phyloP scores from a whole-genome alignment of 2,329 filamentous ascomycete species.

The Didymella exigua region DNA sequence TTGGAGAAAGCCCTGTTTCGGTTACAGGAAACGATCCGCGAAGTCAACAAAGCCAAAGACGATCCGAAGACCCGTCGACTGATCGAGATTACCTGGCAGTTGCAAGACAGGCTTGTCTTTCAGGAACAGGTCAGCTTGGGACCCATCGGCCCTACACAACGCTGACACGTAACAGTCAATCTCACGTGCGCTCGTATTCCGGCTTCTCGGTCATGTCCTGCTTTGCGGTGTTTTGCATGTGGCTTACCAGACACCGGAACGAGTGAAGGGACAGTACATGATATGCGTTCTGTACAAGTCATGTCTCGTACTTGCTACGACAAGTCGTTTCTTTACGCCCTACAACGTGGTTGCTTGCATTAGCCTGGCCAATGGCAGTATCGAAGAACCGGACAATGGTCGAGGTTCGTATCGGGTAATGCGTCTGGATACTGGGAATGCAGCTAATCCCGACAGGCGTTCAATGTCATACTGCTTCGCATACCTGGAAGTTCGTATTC shows the following conservation, averaged over 20 bases:
- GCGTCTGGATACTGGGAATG: not conserved
- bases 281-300: conserved; percentile 83
- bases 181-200: conserved; percentile 60
- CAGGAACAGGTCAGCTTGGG: conserved; percentile 66
- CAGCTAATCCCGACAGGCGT: conserved; percentile 62
- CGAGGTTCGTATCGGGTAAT: conserved; percentile 59
- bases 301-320: conserved; percentile 75
- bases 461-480: conserved; percentile 83
- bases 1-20: conserved; percentile 74
- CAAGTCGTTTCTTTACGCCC: conserved; percentile 66
- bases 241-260: conserved; percentile 75
- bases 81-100: conserved; percentile 80
- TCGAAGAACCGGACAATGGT: conserved; percentile 77
- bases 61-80: conserved; percentile 71
- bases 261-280: conserved; percentile 79
- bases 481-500: conserved; percentile 92
- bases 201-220: conserved; percentile 77
- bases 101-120: conserved; percentile 82
- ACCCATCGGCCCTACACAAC: not conserved
- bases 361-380: conserved; percentile 65
- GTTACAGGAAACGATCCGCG: conserved; percentile 74
- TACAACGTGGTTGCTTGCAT: conserved; percentile 80
- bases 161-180: conserved; percentile 27
- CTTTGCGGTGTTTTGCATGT: conserved; percentile 84
- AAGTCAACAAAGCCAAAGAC: conserved; percentile 84